Evolutionary conservation across 306 rosid genomes (phyloP).

Genomic region (Rubus parviflorus): DNA sequence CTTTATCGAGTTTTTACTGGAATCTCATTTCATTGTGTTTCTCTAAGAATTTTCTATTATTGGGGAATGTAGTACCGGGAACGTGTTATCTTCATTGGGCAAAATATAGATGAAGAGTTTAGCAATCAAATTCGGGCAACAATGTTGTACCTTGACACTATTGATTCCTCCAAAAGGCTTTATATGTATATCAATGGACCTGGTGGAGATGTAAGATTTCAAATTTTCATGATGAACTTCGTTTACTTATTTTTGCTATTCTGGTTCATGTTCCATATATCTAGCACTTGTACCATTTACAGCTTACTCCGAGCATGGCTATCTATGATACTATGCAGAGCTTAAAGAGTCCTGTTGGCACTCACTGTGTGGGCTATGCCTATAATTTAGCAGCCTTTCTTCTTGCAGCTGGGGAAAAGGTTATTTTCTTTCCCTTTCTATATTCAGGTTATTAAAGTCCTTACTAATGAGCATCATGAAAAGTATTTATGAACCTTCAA

Average conservation of each 20-base stretch:
- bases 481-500: too few relatives aligned
- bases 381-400: constrained; percentile 77
- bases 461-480: not conserved
- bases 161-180: constrained; percentile 61
- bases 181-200: constrained; percentile 86
- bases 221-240: constrained; percentile 21
- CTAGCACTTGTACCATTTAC: constrained; percentile 41
- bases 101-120: constrained; percentile 79
- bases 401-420: constrained; percentile 96
- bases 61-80: constrained; percentile 83
- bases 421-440: constrained; percentile 19
- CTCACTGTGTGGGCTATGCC: constrained; percentile 86
- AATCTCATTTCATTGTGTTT: constrained; percentile 12
- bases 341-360: constrained; percentile 75
- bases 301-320: constrained; percentile 92
- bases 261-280: constrained; percentile 19
- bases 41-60: constrained; percentile 23
- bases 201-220: constrained; percentile 93
- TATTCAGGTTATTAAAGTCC: not conserved
- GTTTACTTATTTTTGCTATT: constrained; percentile 13
- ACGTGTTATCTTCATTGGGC: constrained; percentile 81
- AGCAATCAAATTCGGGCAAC: constrained; percentile 93
- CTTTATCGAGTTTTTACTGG: not conserved
- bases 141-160: constrained; percentile 83
- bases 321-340: constrained; percentile 92